Evolutionary conservation across 768 basidiomycete genomes (phyloP).

Genomic region (Clathrus columnatus): DNA sequence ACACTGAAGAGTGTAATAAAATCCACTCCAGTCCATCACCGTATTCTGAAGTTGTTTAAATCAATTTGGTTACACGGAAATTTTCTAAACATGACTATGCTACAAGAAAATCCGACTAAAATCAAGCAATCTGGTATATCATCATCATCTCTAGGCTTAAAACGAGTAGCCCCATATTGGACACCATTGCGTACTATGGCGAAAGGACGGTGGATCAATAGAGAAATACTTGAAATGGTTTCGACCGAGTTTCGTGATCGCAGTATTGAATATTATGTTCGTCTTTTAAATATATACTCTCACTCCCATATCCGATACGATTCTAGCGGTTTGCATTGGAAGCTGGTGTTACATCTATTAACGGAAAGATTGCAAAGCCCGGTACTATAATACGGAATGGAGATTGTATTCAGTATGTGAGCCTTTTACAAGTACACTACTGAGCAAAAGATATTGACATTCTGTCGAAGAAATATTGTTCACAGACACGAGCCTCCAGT

Average conservation of each 20-base stretch:
- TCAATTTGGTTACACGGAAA: too few relatives aligned
- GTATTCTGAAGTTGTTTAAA: too few relatives aligned
- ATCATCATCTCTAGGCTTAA: constrained; percentile 38
- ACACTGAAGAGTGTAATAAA: too few relatives aligned
- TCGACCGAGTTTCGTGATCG: constrained; percentile 92
- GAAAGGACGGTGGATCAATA: constrained; percentile 81
- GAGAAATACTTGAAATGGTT: constrained; percentile 84
- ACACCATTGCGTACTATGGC: constrained; percentile 90
- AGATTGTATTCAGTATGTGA: constrained; percentile 78
- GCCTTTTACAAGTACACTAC: constrained; percentile 2
- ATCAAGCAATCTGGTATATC: constrained; percentile 11
- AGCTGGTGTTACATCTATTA: constrained; percentile 91
- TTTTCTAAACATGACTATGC: too few relatives aligned
- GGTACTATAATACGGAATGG: constrained; percentile 76
- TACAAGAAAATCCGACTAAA: too few relatives aligned
- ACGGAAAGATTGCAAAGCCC: constrained; percentile 77
- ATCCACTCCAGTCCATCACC: too few relatives aligned
- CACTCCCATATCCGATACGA: not conserved
- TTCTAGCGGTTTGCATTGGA: constrained; percentile 64
- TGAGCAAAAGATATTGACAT: not conserved
- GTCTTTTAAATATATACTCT: too few relatives aligned
- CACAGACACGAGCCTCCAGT: constrained; percentile 98
- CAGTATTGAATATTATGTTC: constrained; percentile 91
- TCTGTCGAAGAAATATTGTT: constrained; percentile 63
- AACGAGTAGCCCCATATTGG: constrained; percentile 85